Base-by-base conservation (phyloP, 106 monocot species). In the Acorus gramineus region DNA sequence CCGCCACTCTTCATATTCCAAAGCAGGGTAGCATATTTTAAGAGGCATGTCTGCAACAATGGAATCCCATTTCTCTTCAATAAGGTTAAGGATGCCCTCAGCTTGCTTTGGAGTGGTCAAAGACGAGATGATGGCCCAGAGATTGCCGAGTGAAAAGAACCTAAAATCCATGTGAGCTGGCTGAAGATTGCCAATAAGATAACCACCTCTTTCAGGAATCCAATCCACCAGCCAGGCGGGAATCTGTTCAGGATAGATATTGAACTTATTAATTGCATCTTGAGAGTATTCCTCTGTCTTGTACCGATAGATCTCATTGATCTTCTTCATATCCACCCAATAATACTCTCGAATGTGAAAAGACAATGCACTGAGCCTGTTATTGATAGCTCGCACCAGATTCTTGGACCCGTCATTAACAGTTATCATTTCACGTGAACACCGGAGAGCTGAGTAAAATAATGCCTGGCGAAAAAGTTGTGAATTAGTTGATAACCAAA, bases 161-260 rank as follows among this genome's bases (percentile, higher is more conserved):
- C 94, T 84, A 59, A 94, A 94, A 62, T 94, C 94, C 94, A 94
- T 94, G 56, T 94, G 89, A 63, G 89, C 86, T 7, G 94, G 94
- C 66, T 94, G 89, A 28, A 94, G 73, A 63, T 94, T 94, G 52
- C 94, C 94, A 55, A 94, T 86, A 13, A 94, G 77, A 55, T 94
- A 94, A 4, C 94, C 94, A 49, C 86, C 89, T 65, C 72, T 79
- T 28, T 89, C 86, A 55, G 89, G 89, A 55, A 93, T 84, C 93
- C 93, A 93, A 59, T 94, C 84, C 10, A 79, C 82, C 11, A 94
- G 78, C 94, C 94, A 94, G 2, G 77, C 66, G 59, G 94, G 82
- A 43, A 94, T 89, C 67, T 89, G 94, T 5, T 90, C 90, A 49
- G 95, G 95, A 62, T 96, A 96, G 10, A 96, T 96, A 60, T 96